Conservation (phyloP, 192 early-diverging fungal species). For the Rhizophagus clarus region DNA sequence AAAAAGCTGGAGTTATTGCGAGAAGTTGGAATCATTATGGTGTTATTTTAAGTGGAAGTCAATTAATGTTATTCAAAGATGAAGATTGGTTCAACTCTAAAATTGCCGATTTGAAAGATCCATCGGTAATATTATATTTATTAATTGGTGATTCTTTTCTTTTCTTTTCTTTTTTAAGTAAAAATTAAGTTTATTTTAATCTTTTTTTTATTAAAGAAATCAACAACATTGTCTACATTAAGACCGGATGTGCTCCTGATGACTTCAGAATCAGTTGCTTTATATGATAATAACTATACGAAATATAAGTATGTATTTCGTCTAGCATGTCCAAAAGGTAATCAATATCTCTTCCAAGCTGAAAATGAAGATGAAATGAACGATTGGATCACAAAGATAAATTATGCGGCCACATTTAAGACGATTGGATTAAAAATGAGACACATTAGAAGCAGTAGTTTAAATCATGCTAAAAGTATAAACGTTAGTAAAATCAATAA, state of each 20-base stretch:
- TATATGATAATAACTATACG: conserved; percentile 68
- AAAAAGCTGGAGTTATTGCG: conserved; percentile 53
- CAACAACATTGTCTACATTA: conserved; percentile 21
- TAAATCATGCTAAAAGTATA: background rate
- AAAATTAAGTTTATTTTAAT: background rate
- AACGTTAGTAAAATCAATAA: background rate
- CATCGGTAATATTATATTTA: background rate
- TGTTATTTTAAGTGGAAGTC: conserved; percentile 77
- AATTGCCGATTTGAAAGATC: conserved; percentile 23
- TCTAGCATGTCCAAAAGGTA: conserved; percentile 66
- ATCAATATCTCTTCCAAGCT: conserved; percentile 73
- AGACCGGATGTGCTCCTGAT: conserved; percentile 29
- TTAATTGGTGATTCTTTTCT: too few relatives aligned
- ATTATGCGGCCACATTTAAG: conserved; percentile 79
- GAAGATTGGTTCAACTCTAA: conserved; percentile 50
- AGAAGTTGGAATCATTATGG: conserved; percentile 75
- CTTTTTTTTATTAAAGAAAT: conserved; percentile 4
- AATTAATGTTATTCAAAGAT: conserved; percentile 72
- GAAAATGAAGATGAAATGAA: conserved; percentile 69
- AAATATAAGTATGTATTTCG: conserved; percentile 85
- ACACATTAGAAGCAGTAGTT: background rate
- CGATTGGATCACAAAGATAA: conserved; percentile 81
- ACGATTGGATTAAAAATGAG: conserved; percentile 50
- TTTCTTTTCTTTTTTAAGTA: background rate
- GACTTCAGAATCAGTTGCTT: conserved; percentile 64